Conservation (phyloP, 2,329 filamentous ascomycete species). For the Paracorniculantispora psalliotae region DNA sequence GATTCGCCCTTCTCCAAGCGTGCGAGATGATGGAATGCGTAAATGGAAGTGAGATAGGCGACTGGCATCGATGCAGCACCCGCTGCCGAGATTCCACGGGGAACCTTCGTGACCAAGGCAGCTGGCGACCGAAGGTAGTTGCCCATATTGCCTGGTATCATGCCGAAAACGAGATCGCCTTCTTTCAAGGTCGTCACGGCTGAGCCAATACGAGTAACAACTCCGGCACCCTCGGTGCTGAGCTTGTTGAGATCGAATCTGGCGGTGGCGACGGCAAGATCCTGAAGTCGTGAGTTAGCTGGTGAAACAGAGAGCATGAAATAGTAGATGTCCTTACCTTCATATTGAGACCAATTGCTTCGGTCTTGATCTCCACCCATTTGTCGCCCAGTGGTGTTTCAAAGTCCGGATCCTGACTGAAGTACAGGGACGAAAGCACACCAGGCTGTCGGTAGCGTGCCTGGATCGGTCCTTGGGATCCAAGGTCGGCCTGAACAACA, state of each 20-base stretch:
- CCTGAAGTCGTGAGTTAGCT: conserved; percentile 29
- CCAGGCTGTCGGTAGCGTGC: conserved; percentile 15
- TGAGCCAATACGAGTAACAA: conserved; percentile 19
- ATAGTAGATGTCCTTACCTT: conserved; percentile 11
- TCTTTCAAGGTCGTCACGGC: conserved; percentile 18
- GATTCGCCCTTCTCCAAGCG: conserved; percentile 19
- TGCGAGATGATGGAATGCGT: conserved; percentile 23
- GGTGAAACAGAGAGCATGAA: not conserved
- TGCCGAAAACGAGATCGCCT: conserved; percentile 29
- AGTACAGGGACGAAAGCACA: conserved; percentile 25
- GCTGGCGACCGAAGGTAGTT: conserved; percentile 24
- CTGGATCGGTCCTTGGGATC: conserved; percentile 5
- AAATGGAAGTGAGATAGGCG: conserved; percentile 24
- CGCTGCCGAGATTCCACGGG: conserved; percentile 21
- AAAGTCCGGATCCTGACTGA: conserved; percentile 19
- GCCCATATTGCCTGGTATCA: conserved; percentile 18
- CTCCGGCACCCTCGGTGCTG: conserved; percentile 24
- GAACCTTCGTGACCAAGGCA: conserved; percentile 22
- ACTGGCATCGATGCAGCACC: conserved; percentile 24
- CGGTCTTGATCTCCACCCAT: conserved; percentile 25
- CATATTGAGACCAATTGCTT: conserved; percentile 23
- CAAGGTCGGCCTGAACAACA: not conserved
- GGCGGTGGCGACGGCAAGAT: conserved; percentile 29
- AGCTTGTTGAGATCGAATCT: conserved; percentile 20
- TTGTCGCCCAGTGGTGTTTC: conserved; percentile 16